Base-by-base conservation (phyloP, 192 early-diverging fungal genomes). In the Thoreauomyces humboldtii region DNA sequence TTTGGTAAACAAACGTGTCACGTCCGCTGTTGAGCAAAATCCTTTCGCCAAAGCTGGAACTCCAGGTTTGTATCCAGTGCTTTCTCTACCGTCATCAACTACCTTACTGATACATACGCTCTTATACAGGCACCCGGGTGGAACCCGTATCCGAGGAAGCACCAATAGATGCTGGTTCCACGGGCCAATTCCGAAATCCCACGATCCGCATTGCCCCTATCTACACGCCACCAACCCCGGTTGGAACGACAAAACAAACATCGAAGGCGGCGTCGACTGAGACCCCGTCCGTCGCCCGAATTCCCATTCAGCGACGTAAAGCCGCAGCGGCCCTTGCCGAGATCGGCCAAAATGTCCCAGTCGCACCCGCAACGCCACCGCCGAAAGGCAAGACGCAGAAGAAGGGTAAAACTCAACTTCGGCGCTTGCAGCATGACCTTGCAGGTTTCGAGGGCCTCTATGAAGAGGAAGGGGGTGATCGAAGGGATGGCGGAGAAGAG, bases 161-260 rank as follows among this genome's bases (percentile, higher is more conserved):
- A 19, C 60, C 73, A 19, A 5, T 37, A 32, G 73, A 70, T 35
- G 51, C 64, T 1, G 53, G 67, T 6, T 73, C 75, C 0, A 70
- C 67, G 4, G 71, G 75, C 21, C 71, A 70, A 34, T 77, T 73
- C 48, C 75, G 64, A 11, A 77, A 77, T 27, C 75, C 75, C 15
- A 61, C 61, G 24, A 60, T 77, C 24, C 42, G 52, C n/a, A 56
- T 66, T 35, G 59, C 68, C 11, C 75, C 75, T 4, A 57, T 69
- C 22, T 76, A 41, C 54, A 59, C 65, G 11, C 4, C 56, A 37
- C 50, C 50, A 17, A 15, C 56, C 7, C 12, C 41, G 41, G 41
- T 14, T n/a, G 41, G 11, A 42, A 11, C 41, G 41, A 11, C 11
- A n/a, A 71, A 71, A 32, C 37, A 44, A 33, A 27, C 56, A 31